phyloP scores from a whole-genome alignment of 352 stramenopile species.

The Phytophthora citrophthora region DNA sequence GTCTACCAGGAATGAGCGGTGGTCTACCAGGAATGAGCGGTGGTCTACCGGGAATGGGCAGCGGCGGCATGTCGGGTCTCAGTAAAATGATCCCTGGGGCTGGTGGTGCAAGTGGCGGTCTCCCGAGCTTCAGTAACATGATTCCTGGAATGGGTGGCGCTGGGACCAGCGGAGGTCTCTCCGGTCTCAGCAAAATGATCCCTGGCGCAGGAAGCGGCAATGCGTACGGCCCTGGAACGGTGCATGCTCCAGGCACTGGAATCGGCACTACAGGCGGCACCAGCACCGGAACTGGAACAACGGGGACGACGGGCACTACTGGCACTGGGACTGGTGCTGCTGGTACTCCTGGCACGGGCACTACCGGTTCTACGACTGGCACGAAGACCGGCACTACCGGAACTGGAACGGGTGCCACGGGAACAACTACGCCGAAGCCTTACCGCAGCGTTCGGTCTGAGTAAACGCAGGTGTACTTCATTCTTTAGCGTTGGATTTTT shows the following conservation, averaged over 20 bases:
- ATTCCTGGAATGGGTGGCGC: conserved; percentile 3
- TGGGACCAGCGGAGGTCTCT: conserved; percentile 3
- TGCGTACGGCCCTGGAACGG: conserved; percentile 3
- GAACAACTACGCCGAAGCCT: not conserved
- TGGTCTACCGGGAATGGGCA: not conserved
- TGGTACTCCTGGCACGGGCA: not conserved
- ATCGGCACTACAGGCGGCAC: not conserved
- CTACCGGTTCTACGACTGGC: not conserved
- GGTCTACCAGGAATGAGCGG: not conserved
- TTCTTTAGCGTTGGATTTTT: no score
- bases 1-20: not conserved
- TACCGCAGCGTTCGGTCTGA: conserved; percentile 8
- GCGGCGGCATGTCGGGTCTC: not conserved
- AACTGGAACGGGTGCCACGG: not conserved
- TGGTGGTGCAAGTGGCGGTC: not conserved
- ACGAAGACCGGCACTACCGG: not conserved
- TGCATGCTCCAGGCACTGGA: conserved; percentile 6
- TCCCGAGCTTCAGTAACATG: conserved; percentile 4
- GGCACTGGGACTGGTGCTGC: not conserved
- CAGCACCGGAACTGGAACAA: not conserved
- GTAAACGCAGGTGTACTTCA: not conserved
- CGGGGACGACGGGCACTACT: not conserved
- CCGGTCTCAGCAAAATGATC: conserved; percentile 11
- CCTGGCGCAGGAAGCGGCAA: conserved; percentile 5
- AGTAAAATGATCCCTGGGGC: conserved; percentile 1